Conservation (phyloP, 805 yeast genomes). For the Lipomyces yamadae region DNA sequence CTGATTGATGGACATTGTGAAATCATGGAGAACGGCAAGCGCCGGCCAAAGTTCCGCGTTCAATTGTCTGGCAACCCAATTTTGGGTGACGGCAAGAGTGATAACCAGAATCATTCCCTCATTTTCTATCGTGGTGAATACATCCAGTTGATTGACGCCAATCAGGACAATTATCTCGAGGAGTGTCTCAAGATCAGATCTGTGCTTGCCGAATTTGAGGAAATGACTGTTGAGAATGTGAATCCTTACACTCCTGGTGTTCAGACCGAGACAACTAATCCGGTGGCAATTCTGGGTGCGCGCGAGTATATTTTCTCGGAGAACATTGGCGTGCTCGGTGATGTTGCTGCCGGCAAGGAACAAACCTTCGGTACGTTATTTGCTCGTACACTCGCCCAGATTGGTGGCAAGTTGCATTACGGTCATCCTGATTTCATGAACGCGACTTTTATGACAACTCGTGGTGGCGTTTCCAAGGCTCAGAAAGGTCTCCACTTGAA, state of each 20-base stretch:
- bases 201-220: slow-evolving; percentile 89
- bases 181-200: slow-evolving; percentile 91
- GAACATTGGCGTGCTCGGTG: slow-evolving; percentile 89
- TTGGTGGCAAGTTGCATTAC: slow-evolving; percentile 92
- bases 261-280: slow-evolving; percentile 48
- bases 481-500: slow-evolving; percentile 91
- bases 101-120: slow-evolving; percentile 87
- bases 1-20: slow-evolving; percentile 65
- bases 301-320: slow-evolving; percentile 94
- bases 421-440: slow-evolving; percentile 97
- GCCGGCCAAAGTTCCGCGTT: slow-evolving; percentile 68
- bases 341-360: slow-evolving; percentile 96
- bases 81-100: slow-evolving; percentile 94
- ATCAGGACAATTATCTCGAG: slow-evolving; percentile 93
- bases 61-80: slow-evolving; percentile 91
- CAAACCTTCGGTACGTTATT: slow-evolving; percentile 96
- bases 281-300: slow-evolving; percentile 94
- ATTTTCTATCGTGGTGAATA: slow-evolving; percentile 92
- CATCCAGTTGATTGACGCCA: slow-evolving; percentile 93
- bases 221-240: slow-evolving; percentile 56
- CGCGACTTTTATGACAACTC: slow-evolving; percentile 87
- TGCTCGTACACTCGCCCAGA: slow-evolving; percentile 89
- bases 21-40: slow-evolving; percentile 60
- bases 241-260: slow-evolving; percentile 67
- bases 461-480: slow-evolving; percentile 96